Conservation (phyloP, 202 grass and related monocot genomes). For the Schoenoplectus tabernaemontani region DNA sequence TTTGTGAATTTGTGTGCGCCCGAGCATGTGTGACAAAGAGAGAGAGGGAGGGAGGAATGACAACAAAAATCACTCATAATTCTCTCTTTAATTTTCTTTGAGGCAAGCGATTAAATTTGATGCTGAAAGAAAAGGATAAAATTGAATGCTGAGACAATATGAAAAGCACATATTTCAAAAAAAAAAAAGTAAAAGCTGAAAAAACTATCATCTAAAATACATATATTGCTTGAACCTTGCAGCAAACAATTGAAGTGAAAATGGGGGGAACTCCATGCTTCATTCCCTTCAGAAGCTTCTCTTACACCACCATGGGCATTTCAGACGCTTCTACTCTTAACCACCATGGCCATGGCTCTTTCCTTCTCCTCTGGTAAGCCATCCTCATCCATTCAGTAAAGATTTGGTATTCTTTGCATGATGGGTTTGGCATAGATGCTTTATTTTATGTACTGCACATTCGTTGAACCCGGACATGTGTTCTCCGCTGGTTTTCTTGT, state of each 20-base stretch:
- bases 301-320: not conserved
- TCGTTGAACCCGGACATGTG: not conserved
- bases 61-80: not conserved
- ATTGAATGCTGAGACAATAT: not conserved
- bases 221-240: conserved; percentile 15
- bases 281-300: not conserved
- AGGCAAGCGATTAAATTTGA: not conserved
- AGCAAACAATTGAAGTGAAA: conserved; percentile 10
- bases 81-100: not conserved
- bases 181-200: not conserved
- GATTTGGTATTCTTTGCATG: not conserved
- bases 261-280: conserved; percentile 1
- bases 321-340: too few relatives aligned
- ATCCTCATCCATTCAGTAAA: not conserved
- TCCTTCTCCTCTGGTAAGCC: not conserved
- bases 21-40: too few relatives aligned
- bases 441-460: not conserved
- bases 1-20: too few relatives aligned
- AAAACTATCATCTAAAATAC: not conserved
- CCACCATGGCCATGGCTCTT: not conserved
- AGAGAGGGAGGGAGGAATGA: not conserved
- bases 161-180: not conserved
- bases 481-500: not conserved
- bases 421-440: not conserved
- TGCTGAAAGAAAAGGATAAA: not conserved